These are phyloP conservation scores for Spergularia azorica DNA, from an alignment of 179 eudicot genomes.

Conservation along the genomic window DNA sequence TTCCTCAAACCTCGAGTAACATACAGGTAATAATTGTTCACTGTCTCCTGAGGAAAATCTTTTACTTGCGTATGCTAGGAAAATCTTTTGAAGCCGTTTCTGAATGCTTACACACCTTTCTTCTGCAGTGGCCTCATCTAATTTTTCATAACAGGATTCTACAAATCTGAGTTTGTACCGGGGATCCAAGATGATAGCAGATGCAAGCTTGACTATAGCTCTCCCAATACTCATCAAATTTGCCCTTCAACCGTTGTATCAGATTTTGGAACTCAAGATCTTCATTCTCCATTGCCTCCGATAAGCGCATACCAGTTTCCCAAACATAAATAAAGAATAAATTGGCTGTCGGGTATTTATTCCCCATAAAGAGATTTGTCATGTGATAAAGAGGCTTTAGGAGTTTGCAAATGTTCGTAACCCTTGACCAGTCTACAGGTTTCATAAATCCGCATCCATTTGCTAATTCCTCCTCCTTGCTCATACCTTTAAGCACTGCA, in stretches of 20 bases:
- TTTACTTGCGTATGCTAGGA: too few species aligned
- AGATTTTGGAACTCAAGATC: not conserved
- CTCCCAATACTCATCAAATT: slow-evolving; percentile 2
- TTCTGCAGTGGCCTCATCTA: not conserved
- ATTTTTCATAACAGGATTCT: not conserved
- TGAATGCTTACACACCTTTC: not conserved
- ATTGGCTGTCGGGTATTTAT: not conserved
- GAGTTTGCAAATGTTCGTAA: not conserved
- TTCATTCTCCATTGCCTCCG: slow-evolving; percentile 1
- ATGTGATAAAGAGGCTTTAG: not conserved
- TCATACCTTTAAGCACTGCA: not conserved
- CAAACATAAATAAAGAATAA: not conserved
- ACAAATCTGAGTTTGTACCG: slow-evolving; percentile 11
- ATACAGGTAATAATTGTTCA: too few species aligned
- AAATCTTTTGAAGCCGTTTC: not conserved
- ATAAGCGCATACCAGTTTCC: not conserved
- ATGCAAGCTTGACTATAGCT: not conserved
- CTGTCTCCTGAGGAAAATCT: too few species aligned
- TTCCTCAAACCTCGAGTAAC: not conserved
- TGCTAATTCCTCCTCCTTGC: not conserved
- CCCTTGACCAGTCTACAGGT: not conserved
- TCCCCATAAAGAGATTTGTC: not conserved
- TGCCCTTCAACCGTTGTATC: not conserved
- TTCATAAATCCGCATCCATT: not conserved
- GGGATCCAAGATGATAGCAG: not conserved